Evolutionary conservation across 495 filamentous ascomycete species (phyloP), one percentile per base, ranked within the genome.

Genomic region (Tuber umbilicatum): DNA sequence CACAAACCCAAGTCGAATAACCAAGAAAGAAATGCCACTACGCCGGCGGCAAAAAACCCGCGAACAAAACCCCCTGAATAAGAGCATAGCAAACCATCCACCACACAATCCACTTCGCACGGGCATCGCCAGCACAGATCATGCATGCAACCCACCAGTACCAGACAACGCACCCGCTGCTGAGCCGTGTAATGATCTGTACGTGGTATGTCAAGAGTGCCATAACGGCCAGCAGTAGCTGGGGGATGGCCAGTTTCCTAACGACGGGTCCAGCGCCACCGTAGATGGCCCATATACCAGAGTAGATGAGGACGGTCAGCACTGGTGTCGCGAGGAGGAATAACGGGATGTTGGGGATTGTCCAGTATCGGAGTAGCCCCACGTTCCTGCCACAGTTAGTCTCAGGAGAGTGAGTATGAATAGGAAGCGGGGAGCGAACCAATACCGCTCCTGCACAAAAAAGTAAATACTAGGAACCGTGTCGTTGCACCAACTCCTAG

Each of bases 41-140:
- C 55, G 94, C 94, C n/a, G 94, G 94, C 21, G 94, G 94, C 47
- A 98, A 87, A 81, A 98, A 98, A n/a, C 89, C 91, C n/a, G 92
- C 89, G 85, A 92, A 97, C 67, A 98, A 85, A 68, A 87, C 91
- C 9, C 87, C 92, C 80, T 98, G 94, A 60, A 97, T 87, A 55
- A 91, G 78, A 5, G 88, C 92, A 84, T 98, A 97, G 80, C 91
- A 86, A 42, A 94, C 85, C 89, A 95, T 93, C 79, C 87, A 91
- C 76, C 86, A 86, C 38, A 91, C 86, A 42, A 87, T 81, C 73
- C 60, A 84, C 71, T 78, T 74, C 21, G 77, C 31, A 80, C 75
- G 39, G 75, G 74, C 31, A 77, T 74, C 35, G 73, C 81, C 45
- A 77, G 76, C 45, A 75, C 78, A 73, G n/a, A 84, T 84, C 67